Evolutionary conservation across 345 rosid genomes (phyloP).

Genomic region (Nasturtium officinale): DNA sequence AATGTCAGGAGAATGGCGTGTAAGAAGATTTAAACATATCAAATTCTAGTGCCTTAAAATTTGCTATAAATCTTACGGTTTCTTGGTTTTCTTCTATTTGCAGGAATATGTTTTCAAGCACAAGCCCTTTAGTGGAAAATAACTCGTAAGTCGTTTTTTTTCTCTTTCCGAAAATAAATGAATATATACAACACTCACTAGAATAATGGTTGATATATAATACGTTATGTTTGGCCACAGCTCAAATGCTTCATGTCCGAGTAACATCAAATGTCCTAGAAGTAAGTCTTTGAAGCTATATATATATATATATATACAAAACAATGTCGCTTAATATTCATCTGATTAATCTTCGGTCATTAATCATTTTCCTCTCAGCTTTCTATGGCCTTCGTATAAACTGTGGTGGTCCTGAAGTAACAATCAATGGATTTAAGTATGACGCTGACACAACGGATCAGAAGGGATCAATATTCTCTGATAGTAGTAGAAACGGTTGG

Average conservation of each 20-base stretch:
- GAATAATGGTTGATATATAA: slow-evolving; percentile 22
- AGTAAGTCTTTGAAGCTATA: slow-evolving; percentile 38
- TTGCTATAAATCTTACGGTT: slow-evolving; percentile 14
- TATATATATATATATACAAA: slow-evolving; percentile 15
- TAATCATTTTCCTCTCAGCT: slow-evolving; percentile 41
- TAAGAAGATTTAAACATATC: slow-evolving; percentile 33
- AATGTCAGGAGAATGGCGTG: slow-evolving; percentile 45
- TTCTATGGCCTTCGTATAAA: slow-evolving; percentile 56
- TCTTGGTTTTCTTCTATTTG: slow-evolving; percentile 7
- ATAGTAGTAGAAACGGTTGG: slow-evolving; percentile 47
- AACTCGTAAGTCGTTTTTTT: slow-evolving; percentile 45
- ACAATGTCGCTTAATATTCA: neutral
- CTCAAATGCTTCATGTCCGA: slow-evolving; percentile 26
- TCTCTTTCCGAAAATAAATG: neutral
- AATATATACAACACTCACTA: slow-evolving; percentile 4
- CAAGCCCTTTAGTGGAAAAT: slow-evolving; percentile 51
- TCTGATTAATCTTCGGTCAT: slow-evolving; percentile 1
- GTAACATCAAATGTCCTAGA: slow-evolving; percentile 3
- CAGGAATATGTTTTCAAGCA: slow-evolving; percentile 60
- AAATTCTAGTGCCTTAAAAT: slow-evolving; percentile 19
- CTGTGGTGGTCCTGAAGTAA: slow-evolving; percentile 57
- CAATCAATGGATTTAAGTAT: slow-evolving; percentile 44
- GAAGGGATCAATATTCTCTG: neutral
- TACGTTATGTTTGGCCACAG: slow-evolving; percentile 20
- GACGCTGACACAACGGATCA: slow-evolving; percentile 47